Conservation (phyloP, 2,329 filamentous ascomycete genomes). For the Penicillium thymicola region DNA sequence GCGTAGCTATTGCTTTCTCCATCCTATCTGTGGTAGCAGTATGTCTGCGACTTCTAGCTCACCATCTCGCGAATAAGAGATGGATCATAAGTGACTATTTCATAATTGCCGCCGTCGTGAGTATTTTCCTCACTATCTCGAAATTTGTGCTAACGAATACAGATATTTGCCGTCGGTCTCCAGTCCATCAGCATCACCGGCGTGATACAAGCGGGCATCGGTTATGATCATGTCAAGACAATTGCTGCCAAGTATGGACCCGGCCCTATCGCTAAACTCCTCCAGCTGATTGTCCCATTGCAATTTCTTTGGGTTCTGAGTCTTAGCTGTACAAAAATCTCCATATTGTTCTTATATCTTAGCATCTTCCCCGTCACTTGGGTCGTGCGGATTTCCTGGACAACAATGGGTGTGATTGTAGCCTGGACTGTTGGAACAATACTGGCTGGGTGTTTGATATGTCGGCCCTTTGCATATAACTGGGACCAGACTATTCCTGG, state of each 20-base stretch:
- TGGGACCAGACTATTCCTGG: conserved; percentile 25
- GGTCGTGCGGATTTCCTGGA: conserved; percentile 11
- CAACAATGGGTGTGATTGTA: conserved; percentile 17
- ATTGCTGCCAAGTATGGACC: conserved; percentile 16
- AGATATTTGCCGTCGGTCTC: conserved; percentile 23
- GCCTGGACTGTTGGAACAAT: conserved; percentile 30
- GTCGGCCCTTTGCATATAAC: conserved; percentile 25
- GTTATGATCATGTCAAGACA: conserved; percentile 17
- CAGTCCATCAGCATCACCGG: conserved; percentile 24
- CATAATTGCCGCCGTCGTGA: conserved; percentile 22
- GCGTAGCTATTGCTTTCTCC: conserved; percentile 17
- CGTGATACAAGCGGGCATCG: conserved; percentile 22
- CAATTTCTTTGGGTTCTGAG: conserved; percentile 27
- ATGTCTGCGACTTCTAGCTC: conserved; percentile 19
- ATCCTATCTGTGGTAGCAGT: conserved; percentile 20
- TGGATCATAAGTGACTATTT: conserved; percentile 23
- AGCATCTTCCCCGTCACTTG: conserved; percentile 22
- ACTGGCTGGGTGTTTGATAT: conserved; percentile 19
- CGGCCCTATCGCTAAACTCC: conserved; percentile 21
- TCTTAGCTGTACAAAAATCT: conserved; percentile 24
- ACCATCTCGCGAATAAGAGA: conserved; percentile 17
- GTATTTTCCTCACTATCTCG: neutral
- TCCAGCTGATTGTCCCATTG: conserved; percentile 21
- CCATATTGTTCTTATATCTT: conserved; percentile 22
- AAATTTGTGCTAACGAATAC: neutral